These are phyloP conservation scores for Xerocomus potaroensis DNA, from an alignment of 768 basidiomycete species.

Conservation along the genomic window DNA sequence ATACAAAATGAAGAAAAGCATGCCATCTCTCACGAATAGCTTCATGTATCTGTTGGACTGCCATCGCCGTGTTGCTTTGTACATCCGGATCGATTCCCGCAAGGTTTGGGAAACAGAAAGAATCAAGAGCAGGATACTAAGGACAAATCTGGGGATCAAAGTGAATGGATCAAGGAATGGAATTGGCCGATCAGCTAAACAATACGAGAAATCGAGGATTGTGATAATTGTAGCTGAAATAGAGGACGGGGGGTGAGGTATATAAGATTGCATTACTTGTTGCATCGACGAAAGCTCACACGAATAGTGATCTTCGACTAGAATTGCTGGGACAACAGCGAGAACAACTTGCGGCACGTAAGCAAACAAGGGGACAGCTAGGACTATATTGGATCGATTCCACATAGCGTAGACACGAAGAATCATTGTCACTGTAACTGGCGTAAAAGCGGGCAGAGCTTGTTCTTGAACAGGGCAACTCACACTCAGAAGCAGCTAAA, in stretches of 20 bases:
- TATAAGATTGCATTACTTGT: background rate
- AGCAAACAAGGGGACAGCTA: background rate
- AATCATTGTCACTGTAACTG: background rate
- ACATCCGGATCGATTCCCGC: background rate
- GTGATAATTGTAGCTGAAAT: background rate
- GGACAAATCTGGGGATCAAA: background rate
- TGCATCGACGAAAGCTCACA: background rate
- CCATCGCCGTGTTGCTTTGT: conserved; percentile 2
- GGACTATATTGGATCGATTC: background rate
- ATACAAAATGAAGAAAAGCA: conserved; percentile 8
- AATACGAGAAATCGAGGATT: too few species aligned
- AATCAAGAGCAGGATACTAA: background rate
- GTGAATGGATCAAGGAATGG: background rate
- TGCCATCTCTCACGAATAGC: background rate
- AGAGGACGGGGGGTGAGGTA: background rate
- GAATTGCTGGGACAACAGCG: background rate
- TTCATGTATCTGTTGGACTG: conserved; percentile 3
- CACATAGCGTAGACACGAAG: background rate
- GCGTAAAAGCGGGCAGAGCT: background rate
- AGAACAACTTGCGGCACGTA: background rate
- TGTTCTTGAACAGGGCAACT: background rate
- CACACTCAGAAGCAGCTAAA: conserved; percentile 2
- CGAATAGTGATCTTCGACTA: background rate
- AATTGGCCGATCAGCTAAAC: too few species aligned
- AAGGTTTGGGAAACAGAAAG: background rate